A percentile compares a stretch with the other conserved stretches of the same genome.
Conservation (phyloP, 2,329 filamentous ascomycete genomes). For the Ilyonectria robusta region DNA sequence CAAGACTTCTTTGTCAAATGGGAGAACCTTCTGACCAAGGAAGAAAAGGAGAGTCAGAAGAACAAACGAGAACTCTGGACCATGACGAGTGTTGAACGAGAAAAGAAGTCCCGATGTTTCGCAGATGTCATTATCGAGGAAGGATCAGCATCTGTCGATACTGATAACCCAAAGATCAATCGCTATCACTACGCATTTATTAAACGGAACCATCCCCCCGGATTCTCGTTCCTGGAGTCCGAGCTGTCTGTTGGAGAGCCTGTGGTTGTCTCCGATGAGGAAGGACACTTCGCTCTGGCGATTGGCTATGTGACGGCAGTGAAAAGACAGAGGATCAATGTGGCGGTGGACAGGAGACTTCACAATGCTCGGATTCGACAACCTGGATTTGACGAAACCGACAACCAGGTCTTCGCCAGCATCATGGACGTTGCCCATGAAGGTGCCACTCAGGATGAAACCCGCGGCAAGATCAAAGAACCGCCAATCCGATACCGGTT, state of each 20-base stretch:
- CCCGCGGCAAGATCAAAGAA: slow-evolving; percentile 66
- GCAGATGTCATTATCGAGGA: slow-evolving; percentile 87
- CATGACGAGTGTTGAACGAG: slow-evolving; percentile 90
- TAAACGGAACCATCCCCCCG: slow-evolving; percentile 73
- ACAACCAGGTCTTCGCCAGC: slow-evolving; percentile 89
- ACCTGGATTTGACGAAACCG: slow-evolving; percentile 79
- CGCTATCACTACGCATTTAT: slow-evolving; percentile 89
- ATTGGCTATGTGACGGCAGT: slow-evolving; percentile 91
- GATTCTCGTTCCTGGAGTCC: slow-evolving; percentile 91
- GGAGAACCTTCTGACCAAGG: slow-evolving; percentile 93
- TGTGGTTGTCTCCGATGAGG: slow-evolving; percentile 95
- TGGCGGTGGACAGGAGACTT: slow-evolving; percentile 90
- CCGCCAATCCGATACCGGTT: slow-evolving; percentile 81
- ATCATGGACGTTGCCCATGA: slow-evolving; percentile 86
- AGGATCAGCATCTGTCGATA: slow-evolving; percentile 79
- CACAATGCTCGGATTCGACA: slow-evolving; percentile 87
- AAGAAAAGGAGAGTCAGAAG: slow-evolving; percentile 91
- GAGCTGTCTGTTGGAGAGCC: slow-evolving; percentile 90
- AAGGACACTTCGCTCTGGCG: slow-evolving; percentile 93
- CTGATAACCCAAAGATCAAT: slow-evolving; percentile 86
- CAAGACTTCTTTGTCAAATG: slow-evolving; percentile 93
- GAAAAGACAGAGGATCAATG: slow-evolving; percentile 81
- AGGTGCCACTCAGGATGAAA: slow-evolving; percentile 65
- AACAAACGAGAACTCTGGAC: slow-evolving; percentile 95
- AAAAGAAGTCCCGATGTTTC: slow-evolving; percentile 91